These are phyloP conservation scores for Monilinia polystroma DNA, from an alignment of 2,329 filamentous ascomycete genomes.

Conservation along the genomic window DNA sequence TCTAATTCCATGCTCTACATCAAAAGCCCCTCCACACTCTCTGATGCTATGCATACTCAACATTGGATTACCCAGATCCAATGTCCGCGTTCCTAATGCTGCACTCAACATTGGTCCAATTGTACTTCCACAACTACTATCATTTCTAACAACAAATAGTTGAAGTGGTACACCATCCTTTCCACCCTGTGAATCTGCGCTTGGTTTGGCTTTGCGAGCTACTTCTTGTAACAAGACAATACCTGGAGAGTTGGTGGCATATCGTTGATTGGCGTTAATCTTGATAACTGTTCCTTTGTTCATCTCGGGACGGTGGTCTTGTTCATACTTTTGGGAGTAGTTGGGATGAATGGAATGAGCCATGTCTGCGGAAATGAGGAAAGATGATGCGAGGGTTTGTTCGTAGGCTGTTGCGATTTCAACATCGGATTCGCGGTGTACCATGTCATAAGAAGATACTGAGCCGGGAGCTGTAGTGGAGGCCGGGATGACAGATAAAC, in stretches of 20 bases:
- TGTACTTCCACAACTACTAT: slow-evolving; percentile 90
- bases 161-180: slow-evolving; percentile 77
- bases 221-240: slow-evolving; percentile 90
- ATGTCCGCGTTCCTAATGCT: slow-evolving; percentile 78
- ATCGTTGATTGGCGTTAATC: slow-evolving; percentile 95
- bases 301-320: slow-evolving; percentile 87
- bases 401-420: slow-evolving; percentile 82
- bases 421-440: slow-evolving; percentile 51
- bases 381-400: slow-evolving; percentile 85
- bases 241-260: slow-evolving; percentile 93
- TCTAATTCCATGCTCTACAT: slow-evolving; percentile 82
- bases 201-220: slow-evolving; percentile 59
- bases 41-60: slow-evolving; percentile 93
- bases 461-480: slow-evolving; percentile 44
- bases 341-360: slow-evolving; percentile 95
- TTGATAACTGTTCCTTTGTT: slow-evolving; percentile 98
- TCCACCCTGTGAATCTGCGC: slow-evolving; percentile 47
- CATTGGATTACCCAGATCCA: slow-evolving; percentile 83
- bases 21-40: slow-evolving; percentile 83
- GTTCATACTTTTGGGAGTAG: slow-evolving; percentile 88
- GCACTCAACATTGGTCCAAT: slow-evolving; percentile 97
- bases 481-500: slow-evolving; percentile 75
- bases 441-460: slow-evolving; percentile 63
- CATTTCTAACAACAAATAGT: slow-evolving; percentile 94
- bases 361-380: slow-evolving; percentile 97